Evolutionary conservation across 441 rosid species (phyloP), one percentile per base, ranked within the genome.

Genomic region (Euphorbia celastroides): DNA sequence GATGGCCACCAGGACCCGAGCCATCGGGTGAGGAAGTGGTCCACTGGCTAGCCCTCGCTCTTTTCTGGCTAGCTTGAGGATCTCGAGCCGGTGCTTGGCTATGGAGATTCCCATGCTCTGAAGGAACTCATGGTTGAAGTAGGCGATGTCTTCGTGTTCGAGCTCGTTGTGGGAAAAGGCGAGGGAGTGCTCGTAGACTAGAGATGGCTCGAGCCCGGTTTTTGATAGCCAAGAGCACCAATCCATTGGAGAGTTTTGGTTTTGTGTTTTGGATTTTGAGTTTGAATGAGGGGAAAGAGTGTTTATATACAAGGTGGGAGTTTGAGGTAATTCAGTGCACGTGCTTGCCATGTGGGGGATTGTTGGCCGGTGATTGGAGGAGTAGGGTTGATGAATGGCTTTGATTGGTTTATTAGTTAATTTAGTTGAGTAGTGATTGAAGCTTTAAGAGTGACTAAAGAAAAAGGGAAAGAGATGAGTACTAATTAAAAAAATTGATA

Each of bases 61-160:
- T 48, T 75, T 74, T 8, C 82, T 82, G 34, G 92, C 96, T 7
- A 89, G 90, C 84, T 91, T 91, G 63, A 89, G 84, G 73, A 93
- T 90, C 81, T 93, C 96, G n/a, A 93, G 89, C 63, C 97, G 78
- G 68, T 90, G 97, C 55, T 91, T 93, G 62, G 99, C 96, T 65
- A 93, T 86, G 13, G 92, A 86, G 54, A 91, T 86, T 14, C 95
- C 99, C 89, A 91, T 87, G 92, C 98, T 93, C 48, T 85, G 97
- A 51, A 93, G 96, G 70, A 87, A 86, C 58, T 90, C 99, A 66
- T 93, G 97, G 86, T 86, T 85, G 78, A 91, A 86, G 78, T 86
- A 81, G 56, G 82, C 58, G 19, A 86, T 70, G 54, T 94, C 99
- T 51, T 85, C 96, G 57, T 79, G 80, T 64, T 84, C 86, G 51